phyloP scores from a whole-genome alignment of 495 filamentous ascomycete genomes.

The Talaromyces ruber region DNA sequence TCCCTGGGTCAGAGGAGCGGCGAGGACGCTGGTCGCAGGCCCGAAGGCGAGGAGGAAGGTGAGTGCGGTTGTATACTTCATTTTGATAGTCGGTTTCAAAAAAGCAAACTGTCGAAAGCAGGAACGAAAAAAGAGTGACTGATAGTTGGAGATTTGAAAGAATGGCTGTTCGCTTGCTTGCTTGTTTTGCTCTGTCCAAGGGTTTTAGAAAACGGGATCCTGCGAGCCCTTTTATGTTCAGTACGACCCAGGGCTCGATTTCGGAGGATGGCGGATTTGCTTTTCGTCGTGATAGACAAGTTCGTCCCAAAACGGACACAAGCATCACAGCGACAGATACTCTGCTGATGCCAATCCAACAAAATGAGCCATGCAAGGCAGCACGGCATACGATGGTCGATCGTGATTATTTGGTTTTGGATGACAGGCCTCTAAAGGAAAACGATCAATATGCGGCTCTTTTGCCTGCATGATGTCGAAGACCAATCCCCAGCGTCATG shows the following conservation, averaged over 20 bases:
- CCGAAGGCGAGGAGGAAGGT: conserved; percentile 26
- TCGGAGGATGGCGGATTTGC: background rate
- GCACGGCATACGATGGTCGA: background rate
- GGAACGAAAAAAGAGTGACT: conserved; percentile 10
- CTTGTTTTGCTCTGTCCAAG: too few species aligned
- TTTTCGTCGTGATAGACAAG: background rate
- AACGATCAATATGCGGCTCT: background rate
- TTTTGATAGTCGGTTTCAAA: conserved; percentile 12
- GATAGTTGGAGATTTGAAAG: conserved; percentile 8
- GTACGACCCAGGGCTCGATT: background rate
- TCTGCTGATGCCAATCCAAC: background rate
- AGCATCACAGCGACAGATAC: background rate
- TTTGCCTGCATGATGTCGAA: background rate
- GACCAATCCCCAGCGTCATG: background rate
- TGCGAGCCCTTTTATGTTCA: conserved; percentile 7
- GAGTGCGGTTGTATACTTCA: conserved; percentile 25
- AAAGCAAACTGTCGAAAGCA: background rate
- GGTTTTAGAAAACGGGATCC: conserved; percentile 17
- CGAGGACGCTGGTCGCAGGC: conserved; percentile 21
- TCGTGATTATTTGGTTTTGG: background rate
- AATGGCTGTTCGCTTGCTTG: conserved; percentile 9
- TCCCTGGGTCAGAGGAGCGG: conserved; percentile 16
- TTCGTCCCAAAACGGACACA: background rate
- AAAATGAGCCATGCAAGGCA: background rate
- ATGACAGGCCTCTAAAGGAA: background rate